Percentiles rank a stretch among this genome's conserved stretches.
Conservation (phyloP, 768 basidiomycete species). For the Leccinum aurantiacum region DNA sequence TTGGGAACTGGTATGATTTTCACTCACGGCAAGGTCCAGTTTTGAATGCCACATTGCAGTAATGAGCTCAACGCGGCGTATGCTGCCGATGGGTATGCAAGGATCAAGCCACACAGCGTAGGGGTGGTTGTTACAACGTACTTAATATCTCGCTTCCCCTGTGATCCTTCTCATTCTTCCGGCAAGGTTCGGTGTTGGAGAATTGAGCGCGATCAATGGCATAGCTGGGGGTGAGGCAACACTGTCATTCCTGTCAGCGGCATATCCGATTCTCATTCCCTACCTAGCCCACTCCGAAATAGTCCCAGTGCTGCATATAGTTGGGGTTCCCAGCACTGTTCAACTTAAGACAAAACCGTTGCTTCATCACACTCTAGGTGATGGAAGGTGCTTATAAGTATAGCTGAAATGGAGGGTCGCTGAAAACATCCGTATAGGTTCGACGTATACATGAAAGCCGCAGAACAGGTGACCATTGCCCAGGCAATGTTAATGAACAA, state of each 20-base stretch:
- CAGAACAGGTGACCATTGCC: conserved; percentile 70
- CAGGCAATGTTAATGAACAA: conserved; percentile 60
- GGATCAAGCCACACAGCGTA: conserved; percentile 72
- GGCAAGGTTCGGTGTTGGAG: conserved; percentile 86
- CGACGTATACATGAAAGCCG: conserved; percentile 76
- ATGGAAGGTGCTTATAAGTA: conserved; percentile 53
- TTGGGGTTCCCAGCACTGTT: conserved; percentile 73
- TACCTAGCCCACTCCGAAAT: conserved; percentile 75
- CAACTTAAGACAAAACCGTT: conserved; percentile 73
- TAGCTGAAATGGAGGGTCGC: background rate
- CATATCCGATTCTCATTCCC: conserved; percentile 4
- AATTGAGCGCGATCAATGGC: conserved; percentile 83
- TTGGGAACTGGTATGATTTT: conserved; percentile 70
- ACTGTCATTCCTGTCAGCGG: background rate
- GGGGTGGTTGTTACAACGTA: conserved; percentile 81
- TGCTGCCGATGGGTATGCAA: conserved; percentile 91
- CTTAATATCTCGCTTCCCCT: conserved; percentile 6
- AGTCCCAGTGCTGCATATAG: conserved; percentile 88
- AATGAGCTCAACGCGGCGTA: conserved; percentile 88
- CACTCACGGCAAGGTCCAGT: background rate
- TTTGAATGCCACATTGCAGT: conserved; percentile 36
- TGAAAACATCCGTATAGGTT: conserved; percentile 45
- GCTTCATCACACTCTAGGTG: conserved; percentile 87
- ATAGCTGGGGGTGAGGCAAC: conserved; percentile 62
- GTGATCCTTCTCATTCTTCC: background rate